A percentile compares a stretch with the other conserved stretches of the same genome.
Evolutionary conservation across 2,329 filamentous ascomycete genomes (phyloP).

Genomic region (Pseudogymnoascus sp.): DNA sequence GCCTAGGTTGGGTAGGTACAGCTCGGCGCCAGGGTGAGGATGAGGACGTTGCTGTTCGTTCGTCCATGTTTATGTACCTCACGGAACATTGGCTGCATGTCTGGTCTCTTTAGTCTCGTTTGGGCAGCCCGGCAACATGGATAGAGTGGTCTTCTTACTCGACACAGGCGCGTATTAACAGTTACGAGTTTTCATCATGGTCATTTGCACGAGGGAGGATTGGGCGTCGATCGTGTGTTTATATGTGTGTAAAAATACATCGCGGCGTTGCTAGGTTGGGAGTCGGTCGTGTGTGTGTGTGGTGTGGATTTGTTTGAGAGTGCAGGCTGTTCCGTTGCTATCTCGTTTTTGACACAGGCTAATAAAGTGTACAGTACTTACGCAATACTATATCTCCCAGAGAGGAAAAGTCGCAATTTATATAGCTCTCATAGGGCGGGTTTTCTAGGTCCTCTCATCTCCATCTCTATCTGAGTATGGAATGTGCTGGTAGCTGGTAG

Average conservation of each 20-base stretch:
- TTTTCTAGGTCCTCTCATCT: neutral
- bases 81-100: neutral
- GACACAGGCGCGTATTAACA: neutral
- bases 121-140: neutral
- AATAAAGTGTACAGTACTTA: slow-evolving; percentile 2
- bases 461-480: neutral
- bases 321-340: neutral
- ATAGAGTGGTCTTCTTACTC: slow-evolving; percentile 1
- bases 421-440: neutral
- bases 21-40: neutral
- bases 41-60: neutral
- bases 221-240: slow-evolving; percentile 7
- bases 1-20: neutral
- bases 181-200: neutral
- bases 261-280: neutral
- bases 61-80: neutral
- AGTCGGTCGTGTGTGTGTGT: neutral
- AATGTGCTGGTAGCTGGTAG: neutral
- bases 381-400: neutral
- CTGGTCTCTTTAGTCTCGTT: slow-evolving; percentile 3
- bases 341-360: neutral
- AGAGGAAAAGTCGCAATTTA: neutral
- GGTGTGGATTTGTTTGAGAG: neutral
- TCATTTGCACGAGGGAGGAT: neutral
- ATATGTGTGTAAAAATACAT: slow-evolving; percentile 10